Evolutionary conservation across 768 basidiomycete species (phyloP), one percentile per base, ranked within the genome.

Genomic region (Lactarius psammicola): DNA sequence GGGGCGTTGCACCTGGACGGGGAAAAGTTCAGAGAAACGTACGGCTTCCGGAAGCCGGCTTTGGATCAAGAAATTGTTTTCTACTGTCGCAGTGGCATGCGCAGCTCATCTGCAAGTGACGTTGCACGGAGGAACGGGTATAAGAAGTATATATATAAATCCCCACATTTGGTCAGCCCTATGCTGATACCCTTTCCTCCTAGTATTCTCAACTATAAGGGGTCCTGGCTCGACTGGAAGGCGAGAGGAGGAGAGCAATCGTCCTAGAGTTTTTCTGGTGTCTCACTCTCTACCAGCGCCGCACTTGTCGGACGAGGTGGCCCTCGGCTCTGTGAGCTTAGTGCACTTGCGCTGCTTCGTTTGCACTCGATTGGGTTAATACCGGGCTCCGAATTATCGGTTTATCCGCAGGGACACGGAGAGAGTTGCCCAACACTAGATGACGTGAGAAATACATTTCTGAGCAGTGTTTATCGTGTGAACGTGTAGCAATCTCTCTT

Each of bases 161-260:
- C n/a, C 23, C n/a, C 20, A 20, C 36, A 23, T 18, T n/a, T 7
- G 20, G n/a, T 23, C 15, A 20, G 36, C 18, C 17, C n/a, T 1
- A 7, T 33, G 6, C 23, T 62, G 20, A 55, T 38, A 33, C 26
- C 10, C 15, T 3, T 56, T 13, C 44, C 1, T 42, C n/a, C 18
- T 36, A 70, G 69, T 56, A 64, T 70, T 57, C 75, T 85, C 64
- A 95, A 94, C 72, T 96, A 94, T 74, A 84, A 84, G 69, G 94
- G 94, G 10, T 92, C 90, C 23, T 96, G 92, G 92, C 75, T 92
- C 60, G 91, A 95, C 70, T 96, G 94, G 94, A 82, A 84, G 15
- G 78, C 79, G 72, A 76, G 79, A 78, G 74, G 86, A 78, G 69
- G 80, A 80, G 71, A 81, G 71, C 68, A 78, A 76, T 76, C 65